Base-by-base conservation (phyloP, 441 rosid species). In the Populus trichocarpa region DNA sequence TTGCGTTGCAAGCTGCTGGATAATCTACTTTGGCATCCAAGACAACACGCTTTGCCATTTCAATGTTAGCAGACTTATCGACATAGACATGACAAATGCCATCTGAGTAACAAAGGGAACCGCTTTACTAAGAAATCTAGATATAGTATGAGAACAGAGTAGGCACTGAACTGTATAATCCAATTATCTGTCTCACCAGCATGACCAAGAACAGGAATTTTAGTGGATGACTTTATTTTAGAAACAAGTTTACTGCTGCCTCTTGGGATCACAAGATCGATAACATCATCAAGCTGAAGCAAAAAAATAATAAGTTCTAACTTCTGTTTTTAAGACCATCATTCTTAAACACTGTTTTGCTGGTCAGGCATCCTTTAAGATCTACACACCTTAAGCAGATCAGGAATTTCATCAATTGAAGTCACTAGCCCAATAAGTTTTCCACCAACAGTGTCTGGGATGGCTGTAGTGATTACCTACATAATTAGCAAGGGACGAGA, bases 241-340 rank as follows among this genome's bases (percentile, higher is more conserved):
- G 98, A 87, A 81, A 94, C 97, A 78, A 94, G 95, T 74, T 86
- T 91, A 81, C 90, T 91, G 88, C 97, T 93, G 82, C 98, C 98
- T 86, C 98, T 90, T 78, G 98, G 96, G 83, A 94, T 94, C 84
- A 94, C 97, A 77, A 94, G 97, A 89, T 94, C 97, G 75, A 94
- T 93, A 66, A 90, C 97, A 76, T 94, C 98, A 86, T 94, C 98
- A 73, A 92, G 96, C 98, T 94, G 92, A 71, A 73, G 78, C 71
- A 86, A 22, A 82, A 76, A 84, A 69, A 20, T 22, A 22, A 73
- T 11, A 12, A 5, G 35, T 33, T 33, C 18, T 14, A n/a, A 13
- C 40, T 36, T 28, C 35, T 68, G 22, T 16, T 6, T 33, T 14
- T 46, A 46, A 46, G 57, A 46, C 57, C 20, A 46, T 14, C 6